These are phyloP conservation scores for Diaporthe aspalathi DNA, from an alignment of 2,329 filamentous ascomycete species.

Conservation along the genomic window DNA sequence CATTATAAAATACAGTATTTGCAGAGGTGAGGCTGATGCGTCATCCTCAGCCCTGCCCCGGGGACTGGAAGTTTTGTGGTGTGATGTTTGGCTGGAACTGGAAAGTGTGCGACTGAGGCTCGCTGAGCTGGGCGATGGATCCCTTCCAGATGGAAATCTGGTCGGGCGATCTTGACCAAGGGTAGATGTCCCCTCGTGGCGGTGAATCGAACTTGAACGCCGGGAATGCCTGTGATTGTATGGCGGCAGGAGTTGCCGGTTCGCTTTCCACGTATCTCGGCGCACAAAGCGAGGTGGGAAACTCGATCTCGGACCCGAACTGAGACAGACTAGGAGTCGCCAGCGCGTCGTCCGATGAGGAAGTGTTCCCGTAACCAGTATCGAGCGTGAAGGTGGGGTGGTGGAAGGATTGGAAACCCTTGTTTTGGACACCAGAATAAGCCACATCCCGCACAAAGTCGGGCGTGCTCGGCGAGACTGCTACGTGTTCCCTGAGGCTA, in stretches of 20 bases:
- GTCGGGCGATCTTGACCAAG: constrained; percentile 40
- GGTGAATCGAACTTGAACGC: constrained; percentile 66
- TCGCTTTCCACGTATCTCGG: constrained; percentile 63
- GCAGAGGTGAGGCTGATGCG: background rate
- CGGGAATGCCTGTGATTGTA: constrained; percentile 43
- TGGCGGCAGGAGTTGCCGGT: constrained; percentile 59
- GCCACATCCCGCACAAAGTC: constrained; percentile 51
- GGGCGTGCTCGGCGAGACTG: constrained; percentile 51
- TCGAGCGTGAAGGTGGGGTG: constrained; percentile 46
- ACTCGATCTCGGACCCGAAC: constrained; percentile 60
- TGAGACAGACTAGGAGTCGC: constrained; percentile 59
- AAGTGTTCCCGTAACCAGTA: constrained; percentile 47
- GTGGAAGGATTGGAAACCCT: constrained; percentile 42
- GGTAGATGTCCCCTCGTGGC: constrained; percentile 53
- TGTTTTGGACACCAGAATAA: constrained; percentile 33
- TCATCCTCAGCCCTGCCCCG: constrained; percentile 23
- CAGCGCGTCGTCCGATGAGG: constrained; percentile 60
- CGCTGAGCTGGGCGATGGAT: constrained; percentile 39
- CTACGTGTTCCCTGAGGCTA: constrained; percentile 52
- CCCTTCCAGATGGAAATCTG: constrained; percentile 35
- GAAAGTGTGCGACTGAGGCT: constrained; percentile 54
- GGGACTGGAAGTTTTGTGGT: constrained; percentile 53
- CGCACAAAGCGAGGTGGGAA: constrained; percentile 52
- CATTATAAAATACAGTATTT: constrained; percentile 24
- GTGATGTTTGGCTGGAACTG: constrained; percentile 61